A percentile compares a stretch with the other conserved stretches of the same genome.
Evolutionary conservation across 345 rosid genomes (phyloP).

Genomic region (Sonneratia caseolaris): DNA sequence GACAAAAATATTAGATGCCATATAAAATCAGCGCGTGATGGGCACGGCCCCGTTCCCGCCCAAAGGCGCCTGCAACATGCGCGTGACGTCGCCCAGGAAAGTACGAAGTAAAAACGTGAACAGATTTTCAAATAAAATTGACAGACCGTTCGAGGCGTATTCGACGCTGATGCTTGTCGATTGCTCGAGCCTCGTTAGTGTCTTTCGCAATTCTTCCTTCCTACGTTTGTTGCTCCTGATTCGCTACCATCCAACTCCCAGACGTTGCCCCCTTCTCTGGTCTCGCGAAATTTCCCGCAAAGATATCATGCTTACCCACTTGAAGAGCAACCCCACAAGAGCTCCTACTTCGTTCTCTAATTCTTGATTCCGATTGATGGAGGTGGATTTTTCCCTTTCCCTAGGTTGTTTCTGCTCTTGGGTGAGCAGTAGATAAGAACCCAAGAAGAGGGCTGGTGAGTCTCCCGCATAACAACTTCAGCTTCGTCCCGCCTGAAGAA

Average conservation of each 20-base stretch:
- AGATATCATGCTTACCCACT: not conserved
- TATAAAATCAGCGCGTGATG: not conserved
- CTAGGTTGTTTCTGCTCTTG: not conserved
- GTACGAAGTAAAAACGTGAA: not conserved
- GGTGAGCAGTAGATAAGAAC: not conserved
- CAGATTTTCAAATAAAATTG: not conserved
- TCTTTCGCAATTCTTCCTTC: not conserved
- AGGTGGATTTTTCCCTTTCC: not conserved
- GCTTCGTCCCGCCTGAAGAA: not conserved
- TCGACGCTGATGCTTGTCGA: constrained; percentile 8
- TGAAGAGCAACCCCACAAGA: not conserved
- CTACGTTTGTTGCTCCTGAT: not conserved
- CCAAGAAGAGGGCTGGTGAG: not conserved
- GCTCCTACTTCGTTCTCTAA: not conserved
- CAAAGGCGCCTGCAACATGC: not conserved
- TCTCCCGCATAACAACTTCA: not conserved
- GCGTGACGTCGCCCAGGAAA: not conserved
- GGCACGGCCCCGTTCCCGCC: not conserved
- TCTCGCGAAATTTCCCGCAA: not conserved
- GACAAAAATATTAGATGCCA: no score
- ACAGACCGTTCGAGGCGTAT: not conserved
- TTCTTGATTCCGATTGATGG: not conserved
- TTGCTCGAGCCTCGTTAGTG: constrained; percentile 1
- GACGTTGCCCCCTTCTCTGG: not conserved
- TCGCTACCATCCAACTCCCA: constrained; percentile 2